Percentiles rank a stretch among this genome's conserved stretches.
phyloP scores from a whole-genome alignment of 768 basidiomycete genomes.

The Termitomyces sp. region DNA sequence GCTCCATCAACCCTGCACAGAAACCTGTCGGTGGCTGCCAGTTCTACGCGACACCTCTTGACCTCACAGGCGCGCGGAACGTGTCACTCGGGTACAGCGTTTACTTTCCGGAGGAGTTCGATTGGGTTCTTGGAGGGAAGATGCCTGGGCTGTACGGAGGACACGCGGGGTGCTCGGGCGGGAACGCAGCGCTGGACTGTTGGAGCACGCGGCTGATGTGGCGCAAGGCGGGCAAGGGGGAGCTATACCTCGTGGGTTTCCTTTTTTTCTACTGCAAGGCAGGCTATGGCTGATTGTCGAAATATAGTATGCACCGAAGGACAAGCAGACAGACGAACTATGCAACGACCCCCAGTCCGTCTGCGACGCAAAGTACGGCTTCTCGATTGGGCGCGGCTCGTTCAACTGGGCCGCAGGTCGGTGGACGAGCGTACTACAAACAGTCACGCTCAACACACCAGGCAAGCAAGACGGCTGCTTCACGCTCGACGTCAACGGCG shows the following conservation, averaged over 20 bases:
- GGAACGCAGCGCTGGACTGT: slow-evolving; percentile 65
- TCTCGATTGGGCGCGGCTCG: slow-evolving; percentile 72
- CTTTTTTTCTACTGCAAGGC: not conserved
- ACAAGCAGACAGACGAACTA: slow-evolving; percentile 56
- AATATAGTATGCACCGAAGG: slow-evolving; percentile 72
- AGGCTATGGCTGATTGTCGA: not conserved
- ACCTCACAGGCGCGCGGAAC: slow-evolving; percentile 43
- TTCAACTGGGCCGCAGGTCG: slow-evolving; percentile 58
- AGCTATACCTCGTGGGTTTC: slow-evolving; percentile 65
- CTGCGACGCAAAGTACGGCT: slow-evolving; percentile 65
- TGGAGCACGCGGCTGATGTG: slow-evolving; percentile 90
- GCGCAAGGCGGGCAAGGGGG: slow-evolving; percentile 63
- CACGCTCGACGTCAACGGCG: slow-evolving; percentile 59
- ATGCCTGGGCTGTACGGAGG: slow-evolving; percentile 80
- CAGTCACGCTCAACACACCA: slow-evolving; percentile 69
- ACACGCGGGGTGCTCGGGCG: slow-evolving; percentile 66
- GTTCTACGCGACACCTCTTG: slow-evolving; percentile 51
- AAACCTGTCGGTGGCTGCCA: slow-evolving; percentile 69
- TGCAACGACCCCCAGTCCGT: slow-evolving; percentile 58
- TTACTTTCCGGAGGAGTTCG: slow-evolving; percentile 71
- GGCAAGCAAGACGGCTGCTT: slow-evolving; percentile 68
- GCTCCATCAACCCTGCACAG: slow-evolving; percentile 65
- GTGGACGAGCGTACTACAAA: slow-evolving; percentile 76
- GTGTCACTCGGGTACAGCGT: slow-evolving; percentile 68
- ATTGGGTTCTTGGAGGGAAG: slow-evolving; percentile 82